A percentile compares a stretch with the other conserved stretches of the same genome.
These are phyloP conservation scores for Coniella lustricola DNA, from an alignment of 2,329 filamentous ascomycete species.

Conservation along the genomic window DNA sequence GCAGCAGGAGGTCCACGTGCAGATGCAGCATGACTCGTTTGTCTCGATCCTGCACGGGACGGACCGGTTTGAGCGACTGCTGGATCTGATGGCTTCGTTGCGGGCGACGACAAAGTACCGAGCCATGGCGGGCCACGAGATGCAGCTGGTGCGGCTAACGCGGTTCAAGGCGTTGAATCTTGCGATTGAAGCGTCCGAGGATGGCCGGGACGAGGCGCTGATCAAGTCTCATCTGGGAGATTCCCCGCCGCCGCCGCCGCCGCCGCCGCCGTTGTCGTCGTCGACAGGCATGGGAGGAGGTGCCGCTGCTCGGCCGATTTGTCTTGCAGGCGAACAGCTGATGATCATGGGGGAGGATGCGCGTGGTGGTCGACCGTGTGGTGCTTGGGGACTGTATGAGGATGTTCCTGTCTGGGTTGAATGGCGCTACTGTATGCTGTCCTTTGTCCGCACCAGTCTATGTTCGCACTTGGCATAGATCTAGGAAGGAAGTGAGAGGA, in stretches of 20 bases:
- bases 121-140: background rate
- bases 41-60: conserved; percentile 5
- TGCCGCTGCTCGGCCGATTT: background rate
- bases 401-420: conserved; percentile 3
- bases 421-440: conserved; percentile 9
- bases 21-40: conserved; percentile 3
- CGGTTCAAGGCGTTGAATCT: conserved; percentile 6
- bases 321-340: background rate
- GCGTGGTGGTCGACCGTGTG: background rate
- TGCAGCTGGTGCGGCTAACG: conserved; percentile 1
- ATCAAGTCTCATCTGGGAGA: conserved; percentile 2
- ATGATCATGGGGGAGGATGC: background rate
- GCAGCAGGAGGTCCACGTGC: conserved; percentile 4
- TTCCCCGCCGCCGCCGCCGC: background rate
- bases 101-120: background rate
- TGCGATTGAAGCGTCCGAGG: background rate
- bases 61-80: conserved; percentile 1
- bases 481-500: no score
- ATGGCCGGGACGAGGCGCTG: background rate
- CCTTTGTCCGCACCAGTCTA: no score
- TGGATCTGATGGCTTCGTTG: conserved; percentile 3
- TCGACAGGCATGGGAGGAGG: no score
- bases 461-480: no score
- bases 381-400: conserved; percentile 1
- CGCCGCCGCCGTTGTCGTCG: no score